phyloP scores from a whole-genome alignment of 371 early-diverging fungal species.

The Ordospora colligata region DNA sequence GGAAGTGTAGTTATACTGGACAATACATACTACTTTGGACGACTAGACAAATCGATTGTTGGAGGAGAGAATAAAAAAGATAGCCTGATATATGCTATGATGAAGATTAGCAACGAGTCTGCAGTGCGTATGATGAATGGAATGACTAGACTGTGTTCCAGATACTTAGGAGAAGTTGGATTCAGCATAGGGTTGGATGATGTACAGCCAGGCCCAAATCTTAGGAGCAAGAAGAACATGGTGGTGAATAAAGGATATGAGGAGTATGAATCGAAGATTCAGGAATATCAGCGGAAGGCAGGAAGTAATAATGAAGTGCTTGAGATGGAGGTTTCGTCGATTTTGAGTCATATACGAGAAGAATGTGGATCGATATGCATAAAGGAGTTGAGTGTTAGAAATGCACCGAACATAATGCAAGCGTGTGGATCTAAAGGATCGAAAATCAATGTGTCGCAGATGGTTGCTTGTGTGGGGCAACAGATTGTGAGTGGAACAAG shows the following conservation, averaged over 20 bases:
- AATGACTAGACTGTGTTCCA: conserved; percentile 77
- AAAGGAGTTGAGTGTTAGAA: conserved; percentile 77
- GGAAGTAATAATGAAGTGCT: neutral
- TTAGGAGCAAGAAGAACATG: conserved; percentile 69
- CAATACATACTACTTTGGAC: conserved; percentile 83
- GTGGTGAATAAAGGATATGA: conserved; percentile 71
- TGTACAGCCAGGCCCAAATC: conserved; percentile 74
- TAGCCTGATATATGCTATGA: conserved; percentile 76
- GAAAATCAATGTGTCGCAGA: conserved; percentile 93
- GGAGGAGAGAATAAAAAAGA: conserved; percentile 83
- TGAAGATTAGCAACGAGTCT: conserved; percentile 73
- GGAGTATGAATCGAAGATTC: conserved; percentile 73
- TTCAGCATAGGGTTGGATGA: conserved; percentile 68
- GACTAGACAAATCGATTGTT: conserved; percentile 81
- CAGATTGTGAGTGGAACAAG: conserved; percentile 90
- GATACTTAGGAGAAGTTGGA: conserved; percentile 72
- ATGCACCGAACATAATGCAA: conserved; percentile 93
- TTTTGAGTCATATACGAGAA: conserved; percentile 81
- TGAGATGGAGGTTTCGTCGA: conserved; percentile 69
- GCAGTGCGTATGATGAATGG: conserved; percentile 84
- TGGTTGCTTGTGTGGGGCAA: conserved; percentile 99
- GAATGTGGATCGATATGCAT: conserved; percentile 84
- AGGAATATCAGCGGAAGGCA: conserved; percentile 61
- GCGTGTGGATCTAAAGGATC: conserved; percentile 92
- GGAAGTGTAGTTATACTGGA: conserved; percentile 76